Base-by-base conservation (phyloP, 2,329 filamentous ascomycete species). In the Ploettnerulaceae sp. region DNA sequence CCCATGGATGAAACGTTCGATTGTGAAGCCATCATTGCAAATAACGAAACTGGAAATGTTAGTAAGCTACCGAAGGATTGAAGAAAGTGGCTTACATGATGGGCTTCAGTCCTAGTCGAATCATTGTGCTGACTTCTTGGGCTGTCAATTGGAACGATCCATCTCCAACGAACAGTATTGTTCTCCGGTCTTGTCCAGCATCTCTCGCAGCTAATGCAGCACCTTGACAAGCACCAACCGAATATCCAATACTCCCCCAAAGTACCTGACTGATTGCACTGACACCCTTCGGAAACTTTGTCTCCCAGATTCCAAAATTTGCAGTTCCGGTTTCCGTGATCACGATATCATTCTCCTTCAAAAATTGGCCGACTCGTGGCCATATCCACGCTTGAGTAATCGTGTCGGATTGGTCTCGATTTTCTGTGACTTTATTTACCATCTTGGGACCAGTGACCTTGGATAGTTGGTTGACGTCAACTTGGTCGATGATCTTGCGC, bases 281-380 rank as follows among this genome's bases (percentile, higher is more conserved):
- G n/a, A 90, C 85, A n/a, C 77, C 75, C 2, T 71, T 64, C 0
- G 89, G 89, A 69, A 95, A 93, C 32, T 78, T 77, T 4, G 88
- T 90, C 48, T 90, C 86, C 79, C 86, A 89, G 59, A 93, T 86
- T 46, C 89, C 89, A 64, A 94, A 91, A 68, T 89, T 91, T 48
- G 88, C 74, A 0, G 89, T 95, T 29, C 89, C 89, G 2, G 89
- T 95, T 65, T 94, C 89, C 0, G 89, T 91, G 40, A 95, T 77
- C 45, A 95, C 72, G 47, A 94, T 79, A 59, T 95, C 89, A 35
- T 81, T 74, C 44, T 81, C 71, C 44, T 76, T 73, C 7, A 95
- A 69, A 72, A 85, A 94, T 52, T 82, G 73, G 28, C 85, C 82
- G 12, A 93, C 71, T 29, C 76, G 77, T 0, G 85, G 84, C 87